Evolutionary conservation across 2,329 filamentous ascomycete genomes (phyloP), one percentile per base, ranked within the genome.

Genomic region (Ascochyta viciae-villosae): DNA sequence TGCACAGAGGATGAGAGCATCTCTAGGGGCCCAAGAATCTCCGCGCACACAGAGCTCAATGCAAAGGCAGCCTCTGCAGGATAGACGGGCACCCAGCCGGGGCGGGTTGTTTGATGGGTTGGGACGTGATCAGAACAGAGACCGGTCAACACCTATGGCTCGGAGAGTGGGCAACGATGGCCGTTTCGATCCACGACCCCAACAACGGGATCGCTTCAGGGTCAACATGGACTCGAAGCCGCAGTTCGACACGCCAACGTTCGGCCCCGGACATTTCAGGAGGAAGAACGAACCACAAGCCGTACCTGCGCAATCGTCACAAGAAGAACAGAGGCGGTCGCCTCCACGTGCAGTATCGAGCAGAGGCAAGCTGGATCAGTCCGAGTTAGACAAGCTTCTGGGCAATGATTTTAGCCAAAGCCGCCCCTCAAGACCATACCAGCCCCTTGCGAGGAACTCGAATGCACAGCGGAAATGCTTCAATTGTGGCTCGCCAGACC

Each of bases 141-240:
- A 66, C 2, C 31, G 27, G 9, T 26, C 54, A 23, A 22, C 22
- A 13, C 60, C 60, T 31, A 31, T 46, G 5, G 33, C 29, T 33
- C 57, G 58, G 15, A 46, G 45, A 23, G 10, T 24, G 8, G 43
- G 37, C 29, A 40, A 38, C 22, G 40, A 51, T 19, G 27, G 40
- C 13, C 38, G 41, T 26, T 53, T 35, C 35, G 38, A 50, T 2
- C 29, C 51, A 44, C 34, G 58, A 19, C 38, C 54, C 12, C 37
- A 58, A 5, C 58, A 57, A 37, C 59, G 60, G 38, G 60, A 42
- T 27, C 63, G 66, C 24, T 73, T 65, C 48, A 64, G 58, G n/a
- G 66, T 73, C 44, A 72, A 71, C n/a, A 72, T 73, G 66, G 65
- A 69, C 34, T 57, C 69, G 7, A 62, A 61, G 44, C 72, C 70